Percentiles rank a stretch among this genome's conserved stretches.
phyloP scores from a whole-genome alignment of 805 yeast species.

The Metschnikowia continentalis region DNA sequence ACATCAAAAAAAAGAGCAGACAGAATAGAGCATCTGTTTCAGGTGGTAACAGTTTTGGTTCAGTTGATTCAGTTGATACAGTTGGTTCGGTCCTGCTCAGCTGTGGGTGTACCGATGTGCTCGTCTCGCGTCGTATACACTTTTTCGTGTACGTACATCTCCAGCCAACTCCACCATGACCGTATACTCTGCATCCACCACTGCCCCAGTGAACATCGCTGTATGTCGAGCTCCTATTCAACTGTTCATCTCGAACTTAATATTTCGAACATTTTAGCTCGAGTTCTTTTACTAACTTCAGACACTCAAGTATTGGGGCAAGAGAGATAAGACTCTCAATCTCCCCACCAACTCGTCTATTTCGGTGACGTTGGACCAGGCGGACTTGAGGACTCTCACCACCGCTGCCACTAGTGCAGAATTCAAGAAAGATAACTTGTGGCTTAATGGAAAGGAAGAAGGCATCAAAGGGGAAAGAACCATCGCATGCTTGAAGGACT shows the following conservation, averaged over 20 bases:
- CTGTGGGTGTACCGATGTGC: conserved; percentile 1
- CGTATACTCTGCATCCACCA: conserved; percentile 70
- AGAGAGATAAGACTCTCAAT: conserved; percentile 82
- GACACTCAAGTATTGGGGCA: conserved; percentile 98
- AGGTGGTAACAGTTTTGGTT: neutral
- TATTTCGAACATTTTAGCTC: too few relatives aligned
- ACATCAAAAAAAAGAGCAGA: neutral
- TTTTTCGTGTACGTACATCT: neutral
- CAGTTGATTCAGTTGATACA: neutral
- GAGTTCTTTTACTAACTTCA: conserved; percentile 19
- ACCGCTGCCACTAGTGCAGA: conserved; percentile 68
- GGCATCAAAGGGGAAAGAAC: conserved; percentile 60
- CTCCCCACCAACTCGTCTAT: conserved; percentile 95
- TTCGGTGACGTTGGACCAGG: conserved; percentile 88
- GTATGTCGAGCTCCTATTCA: conserved; percentile 38
- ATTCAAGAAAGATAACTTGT: conserved; percentile 62
- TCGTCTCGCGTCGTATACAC: neutral
- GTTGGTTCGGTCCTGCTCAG: too few relatives aligned
- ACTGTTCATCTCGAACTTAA: too few relatives aligned
- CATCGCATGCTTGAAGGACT: conserved; percentile 69
- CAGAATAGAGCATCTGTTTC: neutral
- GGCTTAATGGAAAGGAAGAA: conserved; percentile 84
- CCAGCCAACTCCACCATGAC: conserved; percentile 32
- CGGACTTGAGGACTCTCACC: conserved; percentile 86
- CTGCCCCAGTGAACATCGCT: conserved; percentile 98